These are phyloP conservation scores for Aspergillus ruber DNA, from an alignment of 2,329 filamentous ascomycete species.

Conservation along the genomic window DNA sequence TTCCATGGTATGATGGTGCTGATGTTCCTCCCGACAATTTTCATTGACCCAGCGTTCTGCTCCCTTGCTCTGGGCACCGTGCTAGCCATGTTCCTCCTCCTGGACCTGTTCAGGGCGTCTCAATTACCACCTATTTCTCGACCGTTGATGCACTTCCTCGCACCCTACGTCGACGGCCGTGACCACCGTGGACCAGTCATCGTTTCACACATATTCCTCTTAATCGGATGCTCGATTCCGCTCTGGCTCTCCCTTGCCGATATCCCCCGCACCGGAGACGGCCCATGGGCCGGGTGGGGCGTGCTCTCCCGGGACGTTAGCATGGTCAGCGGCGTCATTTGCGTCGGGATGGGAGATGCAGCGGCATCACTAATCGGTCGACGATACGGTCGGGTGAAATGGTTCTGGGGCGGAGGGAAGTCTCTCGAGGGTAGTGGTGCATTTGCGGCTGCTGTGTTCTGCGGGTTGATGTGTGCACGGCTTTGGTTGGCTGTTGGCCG, in stretches of 20 bases:
- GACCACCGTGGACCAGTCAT: conserved; percentile 92
- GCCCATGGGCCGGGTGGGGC: conserved; percentile 66
- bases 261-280: conserved; percentile 51
- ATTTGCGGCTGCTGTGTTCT: conserved; percentile 72
- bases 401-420: conserved; percentile 96
- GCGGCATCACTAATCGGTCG: conserved; percentile 86
- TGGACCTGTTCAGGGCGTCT: conserved; percentile 83
- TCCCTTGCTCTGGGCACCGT: conserved; percentile 73
- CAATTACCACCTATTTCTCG: conserved; percentile 86
- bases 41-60: conserved; percentile 77
- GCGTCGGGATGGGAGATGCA: conserved; percentile 91
- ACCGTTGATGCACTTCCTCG: conserved; percentile 77
- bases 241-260: conserved; percentile 82
- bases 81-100: conserved; percentile 75
- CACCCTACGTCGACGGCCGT: conserved; percentile 88
- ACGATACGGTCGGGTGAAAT: conserved; percentile 79
- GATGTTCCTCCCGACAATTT: conserved; percentile 85
- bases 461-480: conserved; percentile 64
- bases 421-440: conserved; percentile 80
- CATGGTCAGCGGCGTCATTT: conserved; percentile 88
- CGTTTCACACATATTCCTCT: conserved; percentile 89
- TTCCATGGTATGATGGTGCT: conserved; percentile 98
- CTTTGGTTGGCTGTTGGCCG: conserved; percentile 70
- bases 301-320: conserved; percentile 66
- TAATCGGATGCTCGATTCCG: conserved; percentile 91